Conservation (phyloP, 306 rosid genomes). For the Malus orientalis region DNA sequence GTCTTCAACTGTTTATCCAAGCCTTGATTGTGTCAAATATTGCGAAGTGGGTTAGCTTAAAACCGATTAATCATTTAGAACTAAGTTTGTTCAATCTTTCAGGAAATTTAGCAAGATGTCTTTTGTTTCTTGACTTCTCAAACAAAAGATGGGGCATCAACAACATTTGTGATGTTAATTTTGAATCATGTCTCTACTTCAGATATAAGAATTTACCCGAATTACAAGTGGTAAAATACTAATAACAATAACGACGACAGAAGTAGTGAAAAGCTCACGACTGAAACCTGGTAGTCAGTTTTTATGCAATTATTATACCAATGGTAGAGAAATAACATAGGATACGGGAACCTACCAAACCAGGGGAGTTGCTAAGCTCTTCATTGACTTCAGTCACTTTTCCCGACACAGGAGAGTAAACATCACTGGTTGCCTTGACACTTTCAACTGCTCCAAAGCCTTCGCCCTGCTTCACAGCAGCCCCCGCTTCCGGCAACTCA, state of each 20-base stretch:
- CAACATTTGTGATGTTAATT: background rate
- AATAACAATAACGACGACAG: background rate
- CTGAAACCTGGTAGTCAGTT: background rate
- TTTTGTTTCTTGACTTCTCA: background rate
- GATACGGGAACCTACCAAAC: constrained; percentile 52
- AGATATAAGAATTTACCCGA: background rate
- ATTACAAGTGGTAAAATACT: no score
- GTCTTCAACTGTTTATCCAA: background rate
- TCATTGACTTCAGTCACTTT: constrained; percentile 64
- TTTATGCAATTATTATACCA: background rate
- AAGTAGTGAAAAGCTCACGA: background rate
- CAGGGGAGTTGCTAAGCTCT: constrained; percentile 73
- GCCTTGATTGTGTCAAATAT: background rate
- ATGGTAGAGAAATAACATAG: background rate
- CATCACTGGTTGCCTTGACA: constrained; percentile 92
- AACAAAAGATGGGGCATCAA: background rate
- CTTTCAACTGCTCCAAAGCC: constrained; percentile 94
- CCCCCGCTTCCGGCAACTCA: constrained; percentile 80
- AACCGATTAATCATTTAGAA: background rate
- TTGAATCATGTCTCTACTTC: background rate
- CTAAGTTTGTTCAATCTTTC: background rate
- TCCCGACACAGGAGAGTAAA: constrained; percentile 85
- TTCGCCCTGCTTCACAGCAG: constrained; percentile 47
- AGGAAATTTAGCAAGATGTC: background rate
- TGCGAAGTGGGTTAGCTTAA: background rate